Base-by-base conservation (phyloP, 2,329 filamentous ascomycete species). In the Cryphonectria japonica region DNA sequence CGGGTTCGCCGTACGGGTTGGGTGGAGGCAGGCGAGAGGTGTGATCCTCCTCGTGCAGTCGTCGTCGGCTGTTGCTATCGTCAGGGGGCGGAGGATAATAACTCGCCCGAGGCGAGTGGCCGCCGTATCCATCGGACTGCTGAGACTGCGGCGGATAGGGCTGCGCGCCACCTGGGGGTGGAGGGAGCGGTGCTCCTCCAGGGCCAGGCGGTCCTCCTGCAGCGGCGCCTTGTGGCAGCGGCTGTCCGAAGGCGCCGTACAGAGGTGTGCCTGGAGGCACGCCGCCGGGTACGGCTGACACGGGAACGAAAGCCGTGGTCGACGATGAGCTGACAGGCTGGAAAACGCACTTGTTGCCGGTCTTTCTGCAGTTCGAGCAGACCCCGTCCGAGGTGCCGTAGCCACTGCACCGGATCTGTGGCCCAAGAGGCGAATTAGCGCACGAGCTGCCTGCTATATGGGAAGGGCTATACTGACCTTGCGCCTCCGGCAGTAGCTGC, bases 291-390 rank as follows among this genome's bases (percentile, higher is more conserved):
- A 89, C 80, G 22, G 87, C 87, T 2, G 86, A 87, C 6, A 89
- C 85, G 1, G 87, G 87, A 19, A 89, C 86, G 73, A 89, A 89
- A 0, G 87, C 87, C 0, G 87, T 87, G 6, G 85, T 86, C 54
- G 85, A 84, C 14, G 86, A 85, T 0, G 85, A 86, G 4, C 85
- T 88, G 0, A 89, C 87, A 0, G 87, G 87, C 75, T 89, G 87
- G 71, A 89, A 89, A 19, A 89, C 83, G 72, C 87, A 89, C 72
- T 89, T 87, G 74, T 89, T 88, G 65, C 87, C 87, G 80, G 89
- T 88, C 73, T 88, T 87, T 54, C 87, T 86, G 75, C 87, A 89
- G 75, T 89, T 89, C 69, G 87, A 85, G 74, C 87, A 89, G 74
- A 89, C 88, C 14, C 87, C 87, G 29, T 87, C 87, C 0, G 85